A percentile compares a stretch with the other conserved stretches of the same genome.
Conservation (phyloP, 345 rosid genomes). For the Odontarrhena argentea region DNA sequence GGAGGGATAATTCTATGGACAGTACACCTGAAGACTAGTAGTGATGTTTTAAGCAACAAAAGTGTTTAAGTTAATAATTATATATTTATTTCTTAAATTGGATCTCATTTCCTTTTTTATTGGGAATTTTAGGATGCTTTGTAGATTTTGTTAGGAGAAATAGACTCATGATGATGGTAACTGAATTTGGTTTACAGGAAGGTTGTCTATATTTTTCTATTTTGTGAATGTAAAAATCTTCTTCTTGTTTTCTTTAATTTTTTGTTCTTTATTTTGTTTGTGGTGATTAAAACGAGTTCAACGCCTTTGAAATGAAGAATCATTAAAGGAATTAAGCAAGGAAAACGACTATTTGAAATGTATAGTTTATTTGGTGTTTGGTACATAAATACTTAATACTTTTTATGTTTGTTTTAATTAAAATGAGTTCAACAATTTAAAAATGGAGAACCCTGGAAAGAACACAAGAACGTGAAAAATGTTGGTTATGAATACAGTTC, state of each 20-base stretch:
- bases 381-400: no score
- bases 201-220: conserved; percentile 20
- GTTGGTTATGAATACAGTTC: no score
- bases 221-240: conserved; percentile 6
- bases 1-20: conserved; percentile 74
- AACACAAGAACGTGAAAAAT: no score
- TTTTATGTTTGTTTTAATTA: no score
- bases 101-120: neutral
- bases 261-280: neutral
- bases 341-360: neutral
- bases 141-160: conserved; percentile 26
- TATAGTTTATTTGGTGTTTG: no score
- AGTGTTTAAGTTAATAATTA: neutral
- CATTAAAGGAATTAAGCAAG: neutral
- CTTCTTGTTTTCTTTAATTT: neutral
- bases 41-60: conserved; percentile 40
- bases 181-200: neutral
- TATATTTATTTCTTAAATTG: neutral
- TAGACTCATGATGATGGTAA: conserved; percentile 27
- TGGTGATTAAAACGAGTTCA: neutral
- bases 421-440: no score
- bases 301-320: neutral
- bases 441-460: no score
- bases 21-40: conserved; percentile 53
- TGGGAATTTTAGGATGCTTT: neutral